phyloP scores from a whole-genome alignment of 2,329 filamentous ascomycete genomes.

The Penicillium sp. region DNA sequence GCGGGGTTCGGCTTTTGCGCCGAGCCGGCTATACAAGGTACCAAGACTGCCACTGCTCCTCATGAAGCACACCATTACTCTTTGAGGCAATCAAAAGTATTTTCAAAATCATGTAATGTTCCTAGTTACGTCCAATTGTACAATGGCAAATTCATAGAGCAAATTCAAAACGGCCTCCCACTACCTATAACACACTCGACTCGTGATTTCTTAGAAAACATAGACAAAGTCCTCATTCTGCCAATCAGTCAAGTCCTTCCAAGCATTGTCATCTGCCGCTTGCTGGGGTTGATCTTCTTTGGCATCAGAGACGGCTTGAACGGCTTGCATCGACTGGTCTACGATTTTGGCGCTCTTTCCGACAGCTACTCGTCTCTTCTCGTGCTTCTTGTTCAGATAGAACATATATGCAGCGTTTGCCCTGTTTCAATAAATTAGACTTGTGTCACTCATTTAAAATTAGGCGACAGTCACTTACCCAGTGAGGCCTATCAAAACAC shows the following conservation, averaged over 20 bases:
- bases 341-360: constrained; percentile 62
- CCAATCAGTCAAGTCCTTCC: constrained; percentile 62
- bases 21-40: constrained; percentile 12
- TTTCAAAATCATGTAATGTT: neutral
- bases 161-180: neutral
- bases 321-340: constrained; percentile 61
- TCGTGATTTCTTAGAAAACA: constrained; percentile 44
- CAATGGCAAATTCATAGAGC: neutral
- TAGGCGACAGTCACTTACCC: constrained; percentile 27
- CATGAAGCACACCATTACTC: no score
- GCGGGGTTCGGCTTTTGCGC: constrained; percentile 22
- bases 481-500: constrained; percentile 58
- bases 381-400: constrained; percentile 58
- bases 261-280: constrained; percentile 50
- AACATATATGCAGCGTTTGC: constrained; percentile 51
- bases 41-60: neutral
- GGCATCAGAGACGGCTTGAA: constrained; percentile 22
- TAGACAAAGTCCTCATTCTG: constrained; percentile 67
- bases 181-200: neutral
- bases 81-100: neutral
- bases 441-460: neutral
- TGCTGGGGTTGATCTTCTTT: constrained; percentile 32
- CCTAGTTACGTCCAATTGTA: no score
- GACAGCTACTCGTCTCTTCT: constrained; percentile 54
- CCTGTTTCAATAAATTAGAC: constrained; percentile 13